Base-by-base conservation (phyloP, 139 green algal genomes). In the Limnomonas spitsbergensis region DNA sequence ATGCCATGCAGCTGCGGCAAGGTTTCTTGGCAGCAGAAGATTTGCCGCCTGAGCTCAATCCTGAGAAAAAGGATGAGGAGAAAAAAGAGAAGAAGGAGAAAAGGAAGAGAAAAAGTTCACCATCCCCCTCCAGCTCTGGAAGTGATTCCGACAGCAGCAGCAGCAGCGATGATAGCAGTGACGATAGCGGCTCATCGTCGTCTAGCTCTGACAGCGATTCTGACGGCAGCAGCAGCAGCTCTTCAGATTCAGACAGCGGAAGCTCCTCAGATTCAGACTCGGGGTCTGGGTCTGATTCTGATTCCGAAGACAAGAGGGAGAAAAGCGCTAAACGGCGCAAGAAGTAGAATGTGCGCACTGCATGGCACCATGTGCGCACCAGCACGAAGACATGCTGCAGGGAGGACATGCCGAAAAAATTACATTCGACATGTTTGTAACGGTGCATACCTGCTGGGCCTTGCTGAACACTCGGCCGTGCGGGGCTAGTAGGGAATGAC, bases 21-120 rank as follows among this genome's bases (percentile, higher is more conserved):
- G 72, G 75, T 7, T 93, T 89, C 71, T 37, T 91, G 38, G 78
- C 86, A 1, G 72, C 88, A 0, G 84, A 79, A 1, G 88, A 93
- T 52, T 4, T 90, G 14, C 83, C 87, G 1, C 40, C 32, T 3
- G 89, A 93, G 69, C 68, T 90, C 42, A 61, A 82, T 0, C 37
- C 71, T 31, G 32, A 47, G 35, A 38, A 53, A 32, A 79, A 79
- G 53, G 70, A 84, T 53, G 68, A 69, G n/a, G 71, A 81, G 14
- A 32, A 76, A 37, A 77, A 83, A 36, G 32, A 72, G 67, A n/a
- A 7, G 0, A 76, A 87, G 66, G 40, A 78, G 38, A 82, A 86
- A 53, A 37, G 77, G 2, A 37, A 31, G 56, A 31, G 37, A 7
- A 52, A 32, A 20, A 31, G 38, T 39, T 83, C 75, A 2, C 73